Evolutionary conservation across 1,284 basidiomycete species (phyloP).

Genomic region (Grifola frondosa): DNA sequence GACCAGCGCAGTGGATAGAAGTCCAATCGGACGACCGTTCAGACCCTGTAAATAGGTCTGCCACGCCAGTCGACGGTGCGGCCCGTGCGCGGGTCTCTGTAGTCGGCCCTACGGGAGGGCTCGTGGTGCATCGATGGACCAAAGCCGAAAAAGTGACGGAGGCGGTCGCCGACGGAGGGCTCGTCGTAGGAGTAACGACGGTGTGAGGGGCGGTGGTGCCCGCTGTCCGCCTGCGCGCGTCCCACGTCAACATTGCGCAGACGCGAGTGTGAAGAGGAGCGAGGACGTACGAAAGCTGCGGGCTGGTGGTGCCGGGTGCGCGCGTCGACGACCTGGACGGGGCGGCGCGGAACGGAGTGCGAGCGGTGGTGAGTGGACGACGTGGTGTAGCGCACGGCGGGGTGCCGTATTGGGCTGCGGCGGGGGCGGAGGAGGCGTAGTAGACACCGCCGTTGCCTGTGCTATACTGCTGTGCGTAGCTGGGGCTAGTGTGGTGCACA

Average conservation of each 20-base stretch:
- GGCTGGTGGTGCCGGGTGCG: constrained; percentile 7
- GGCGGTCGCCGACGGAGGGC: constrained; percentile 45
- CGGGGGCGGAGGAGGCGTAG: constrained; percentile 16
- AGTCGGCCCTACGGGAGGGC: constrained; percentile 41
- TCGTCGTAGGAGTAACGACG: constrained; percentile 19
- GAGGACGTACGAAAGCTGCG: constrained; percentile 6
- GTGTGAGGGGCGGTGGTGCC: constrained; percentile 15
- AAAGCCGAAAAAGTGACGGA: constrained; percentile 57
- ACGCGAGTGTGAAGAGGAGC: constrained; percentile 9
- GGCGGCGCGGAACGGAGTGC: constrained; percentile 19
- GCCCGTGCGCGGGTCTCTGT: constrained; percentile 49
- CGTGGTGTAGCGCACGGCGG: constrained; percentile 13
- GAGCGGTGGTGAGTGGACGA: constrained; percentile 18
- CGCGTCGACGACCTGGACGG: constrained; percentile 14
- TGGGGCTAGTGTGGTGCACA: constrained; percentile 8
- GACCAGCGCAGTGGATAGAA: no score
- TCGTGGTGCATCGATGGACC: constrained; percentile 37
- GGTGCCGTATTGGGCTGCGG: constrained; percentile 7
- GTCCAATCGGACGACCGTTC: constrained; percentile 17
- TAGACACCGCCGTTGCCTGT: constrained; percentile 14
- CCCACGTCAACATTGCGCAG: no score
- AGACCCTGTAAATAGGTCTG: constrained; percentile 50
- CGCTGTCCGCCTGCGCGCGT: constrained; percentile 3
- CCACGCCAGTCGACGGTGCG: constrained; percentile 52
- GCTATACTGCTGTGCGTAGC: constrained; percentile 18